phyloP scores from a whole-genome alignment of 2,329 filamentous ascomycete genomes.

The Pseudogymnoascus sp. region DNA sequence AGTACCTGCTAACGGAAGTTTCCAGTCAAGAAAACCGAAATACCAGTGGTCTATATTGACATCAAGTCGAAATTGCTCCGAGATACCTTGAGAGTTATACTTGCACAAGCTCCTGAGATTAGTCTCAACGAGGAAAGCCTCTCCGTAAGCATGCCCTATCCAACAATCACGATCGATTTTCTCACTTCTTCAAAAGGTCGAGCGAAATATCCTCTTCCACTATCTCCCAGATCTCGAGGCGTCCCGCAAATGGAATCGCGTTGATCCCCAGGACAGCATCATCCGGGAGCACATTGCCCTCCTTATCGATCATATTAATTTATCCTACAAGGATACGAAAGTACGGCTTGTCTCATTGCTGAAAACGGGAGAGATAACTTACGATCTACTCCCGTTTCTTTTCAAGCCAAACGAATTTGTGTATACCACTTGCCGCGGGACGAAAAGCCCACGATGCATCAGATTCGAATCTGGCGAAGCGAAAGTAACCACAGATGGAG shows the following conservation, averaged over 20 bases:
- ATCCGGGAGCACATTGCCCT: slow-evolving; percentile 19
- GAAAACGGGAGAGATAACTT: slow-evolving; percentile 9
- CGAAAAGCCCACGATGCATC: slow-evolving; percentile 2
- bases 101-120: slow-evolving; percentile 6
- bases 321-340: background rate
- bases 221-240: slow-evolving; percentile 14
- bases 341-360: background rate
- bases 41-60: background rate
- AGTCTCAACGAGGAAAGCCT: slow-evolving; percentile 9
- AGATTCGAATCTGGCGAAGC: slow-evolving; percentile 10
- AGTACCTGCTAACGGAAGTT: background rate
- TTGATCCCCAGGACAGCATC: background rate
- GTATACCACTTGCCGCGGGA: slow-evolving; percentile 8
- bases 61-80: slow-evolving; percentile 12
- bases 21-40: slow-evolving; percentile 11
- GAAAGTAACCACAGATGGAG: background rate
- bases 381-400: slow-evolving; percentile 6
- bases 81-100: slow-evolving; percentile 13
- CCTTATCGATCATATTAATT: slow-evolving; percentile 2
- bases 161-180: background rate
- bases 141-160: slow-evolving; percentile 8
- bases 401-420: slow-evolving; percentile 9
- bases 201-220: slow-evolving; percentile 16
- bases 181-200: slow-evolving; percentile 13
- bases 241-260: background rate